phyloP scores from a whole-genome alignment of 768 basidiomycete genomes.

The Pholiota molesta region DNA sequence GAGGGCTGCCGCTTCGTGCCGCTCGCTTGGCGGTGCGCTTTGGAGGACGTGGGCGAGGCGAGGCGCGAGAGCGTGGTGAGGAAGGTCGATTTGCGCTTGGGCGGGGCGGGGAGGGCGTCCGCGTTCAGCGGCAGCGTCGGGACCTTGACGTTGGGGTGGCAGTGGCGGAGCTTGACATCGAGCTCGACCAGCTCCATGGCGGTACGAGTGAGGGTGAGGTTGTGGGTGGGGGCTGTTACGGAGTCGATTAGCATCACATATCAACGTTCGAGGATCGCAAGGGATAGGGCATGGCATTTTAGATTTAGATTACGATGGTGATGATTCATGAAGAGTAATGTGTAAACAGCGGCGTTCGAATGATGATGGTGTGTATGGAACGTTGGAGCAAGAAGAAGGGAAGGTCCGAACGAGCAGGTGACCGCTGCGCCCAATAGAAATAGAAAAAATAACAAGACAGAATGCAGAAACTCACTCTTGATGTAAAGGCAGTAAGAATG shows the following conservation, averaged over 20 bases:
- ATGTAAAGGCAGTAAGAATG: conserved; percentile 82
- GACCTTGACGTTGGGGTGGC: conserved; percentile 56
- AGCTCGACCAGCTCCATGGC: conserved; percentile 79
- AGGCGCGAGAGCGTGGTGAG: conserved; percentile 85
- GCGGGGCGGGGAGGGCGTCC: conserved; percentile 52
- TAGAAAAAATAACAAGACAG: conserved; percentile 6
- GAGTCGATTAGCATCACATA: conserved; percentile 23
- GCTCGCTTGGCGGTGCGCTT: conserved; percentile 41
- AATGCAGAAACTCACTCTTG: conserved; percentile 70
- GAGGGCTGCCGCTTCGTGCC: conserved; percentile 35
- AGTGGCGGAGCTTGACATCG: conserved; percentile 77
- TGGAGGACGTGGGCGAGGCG: conserved; percentile 68
- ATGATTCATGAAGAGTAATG: not conserved
- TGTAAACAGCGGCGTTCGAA: conserved; percentile 3
- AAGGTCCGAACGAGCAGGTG: conserved; percentile 3
- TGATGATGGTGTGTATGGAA: conserved; percentile 6
- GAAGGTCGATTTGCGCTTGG: conserved; percentile 83
- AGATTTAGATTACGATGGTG: not conserved
- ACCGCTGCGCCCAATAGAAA: not conserved
- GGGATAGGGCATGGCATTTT: not conserved
- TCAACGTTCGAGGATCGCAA: not conserved
- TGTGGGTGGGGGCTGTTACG: conserved; percentile 79
- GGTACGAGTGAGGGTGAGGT: conserved; percentile 83
- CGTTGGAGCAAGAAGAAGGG: conserved; percentile 5
- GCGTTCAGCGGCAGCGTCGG: conserved; percentile 67